Percentiles rank a stretch among this genome's conserved stretches.
Conservation (phyloP, 2,329 filamentous ascomycete genomes). For the Aspergillus sp. region DNA sequence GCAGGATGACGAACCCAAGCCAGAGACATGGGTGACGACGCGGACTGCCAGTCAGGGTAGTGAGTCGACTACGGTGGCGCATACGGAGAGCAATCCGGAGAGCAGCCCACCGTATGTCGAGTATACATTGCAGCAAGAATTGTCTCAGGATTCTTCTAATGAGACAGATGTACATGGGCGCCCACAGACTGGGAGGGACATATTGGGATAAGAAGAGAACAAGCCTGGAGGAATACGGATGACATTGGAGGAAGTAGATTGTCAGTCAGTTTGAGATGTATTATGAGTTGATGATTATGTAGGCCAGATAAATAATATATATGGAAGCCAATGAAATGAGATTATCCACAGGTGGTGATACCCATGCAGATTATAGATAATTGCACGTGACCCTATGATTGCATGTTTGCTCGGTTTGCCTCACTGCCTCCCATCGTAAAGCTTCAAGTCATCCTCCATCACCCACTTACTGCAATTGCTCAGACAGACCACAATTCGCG, state of each 20-base stretch:
- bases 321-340: not conserved
- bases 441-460: not conserved
- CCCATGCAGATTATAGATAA: too few relatives aligned
- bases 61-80: not conserved
- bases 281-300: not conserved
- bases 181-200: not conserved
- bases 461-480: not conserved
- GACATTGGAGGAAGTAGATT: too few relatives aligned
- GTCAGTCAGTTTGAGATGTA: not conserved
- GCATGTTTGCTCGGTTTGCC: not conserved
- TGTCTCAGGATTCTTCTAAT: conserved; percentile 3
- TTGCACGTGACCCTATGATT: too few relatives aligned
- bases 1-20: not conserved
- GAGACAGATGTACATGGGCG: not conserved
- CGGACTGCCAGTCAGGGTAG: conserved; percentile 13
- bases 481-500: not conserved
- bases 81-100: not conserved
- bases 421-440: not conserved
- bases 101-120: conserved; percentile 4
- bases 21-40: conserved; percentile 7
- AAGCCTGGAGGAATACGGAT: too few relatives aligned
- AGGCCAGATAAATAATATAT: not conserved
- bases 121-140: conserved; percentile 8
- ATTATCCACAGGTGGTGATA: too few relatives aligned
- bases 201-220: not conserved